Percentiles rank a stretch among this genome's conserved stretches.
phyloP scores from a whole-genome alignment of 495 filamentous ascomycete genomes.

The Talaromyces thailandensis region DNA sequence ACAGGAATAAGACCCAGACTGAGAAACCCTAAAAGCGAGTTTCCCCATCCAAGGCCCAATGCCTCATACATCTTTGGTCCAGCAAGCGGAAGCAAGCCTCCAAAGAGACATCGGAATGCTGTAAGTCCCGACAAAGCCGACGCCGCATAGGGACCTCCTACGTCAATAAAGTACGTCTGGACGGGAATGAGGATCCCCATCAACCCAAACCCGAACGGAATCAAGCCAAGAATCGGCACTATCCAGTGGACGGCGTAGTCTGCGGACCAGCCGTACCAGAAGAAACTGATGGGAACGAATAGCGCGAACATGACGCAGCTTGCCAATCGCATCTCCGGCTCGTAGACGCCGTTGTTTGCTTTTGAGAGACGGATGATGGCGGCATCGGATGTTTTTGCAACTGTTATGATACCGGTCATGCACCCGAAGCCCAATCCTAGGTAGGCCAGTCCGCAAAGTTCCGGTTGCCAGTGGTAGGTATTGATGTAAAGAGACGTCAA shows the following conservation, averaged over 20 bases:
- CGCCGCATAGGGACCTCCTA: slow-evolving; percentile 55
- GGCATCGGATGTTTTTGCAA: slow-evolving; percentile 2
- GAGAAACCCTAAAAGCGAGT: slow-evolving; percentile 38
- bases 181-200: slow-evolving; percentile 6
- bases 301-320: slow-evolving; percentile 6
- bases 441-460: slow-evolving; percentile 8
- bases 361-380: slow-evolving; percentile 5
- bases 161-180: slow-evolving; percentile 60
- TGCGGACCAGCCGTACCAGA: slow-evolving; percentile 57
- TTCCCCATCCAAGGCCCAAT: slow-evolving; percentile 37
- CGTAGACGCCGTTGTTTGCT: neutral
- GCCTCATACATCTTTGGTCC: slow-evolving; percentile 25
- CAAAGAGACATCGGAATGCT: slow-evolving; percentile 30
- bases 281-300: slow-evolving; percentile 29
- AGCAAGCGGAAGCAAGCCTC: slow-evolving; percentile 47
- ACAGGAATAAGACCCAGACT: slow-evolving; percentile 28
- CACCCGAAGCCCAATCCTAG: slow-evolving; percentile 3
- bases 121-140: slow-evolving; percentile 35
- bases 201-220: slow-evolving; percentile 35
- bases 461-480: slow-evolving; percentile 3
- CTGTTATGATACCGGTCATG: neutral
- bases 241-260: slow-evolving; percentile 39
- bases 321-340: slow-evolving; percentile 6
- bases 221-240: slow-evolving; percentile 39
- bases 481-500: slow-evolving; percentile 5